These are phyloP conservation scores for Geoglossum cookeanum DNA, from an alignment of 2,329 filamentous ascomycete species.

Conservation along the genomic window DNA sequence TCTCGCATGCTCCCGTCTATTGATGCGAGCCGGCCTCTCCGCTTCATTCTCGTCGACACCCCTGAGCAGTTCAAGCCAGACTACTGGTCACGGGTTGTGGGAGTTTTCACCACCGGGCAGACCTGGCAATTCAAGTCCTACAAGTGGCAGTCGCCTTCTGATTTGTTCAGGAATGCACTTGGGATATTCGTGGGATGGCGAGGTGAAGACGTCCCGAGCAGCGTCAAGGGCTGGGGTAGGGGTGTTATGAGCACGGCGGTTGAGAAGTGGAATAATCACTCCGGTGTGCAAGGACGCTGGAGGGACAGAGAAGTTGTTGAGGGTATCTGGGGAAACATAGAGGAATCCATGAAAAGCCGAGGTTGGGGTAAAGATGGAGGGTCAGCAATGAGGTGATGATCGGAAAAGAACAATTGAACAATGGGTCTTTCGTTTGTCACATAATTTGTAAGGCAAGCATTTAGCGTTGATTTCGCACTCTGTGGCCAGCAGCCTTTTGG, in stretches of 20 bases:
- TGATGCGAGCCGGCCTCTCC: constrained; percentile 52
- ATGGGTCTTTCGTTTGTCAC: no score
- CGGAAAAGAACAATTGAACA: background rate
- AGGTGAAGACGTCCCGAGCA: constrained; percentile 59
- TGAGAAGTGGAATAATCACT: constrained; percentile 56
- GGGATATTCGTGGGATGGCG: constrained; percentile 86
- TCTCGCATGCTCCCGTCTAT: constrained; percentile 54
- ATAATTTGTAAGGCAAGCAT: no score
- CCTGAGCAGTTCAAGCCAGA: constrained; percentile 93
- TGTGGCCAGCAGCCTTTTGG: no score
- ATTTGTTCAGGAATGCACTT: constrained; percentile 74
- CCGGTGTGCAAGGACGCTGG: constrained; percentile 39
- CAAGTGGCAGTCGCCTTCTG: constrained; percentile 78
- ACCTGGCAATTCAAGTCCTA: constrained; percentile 98
- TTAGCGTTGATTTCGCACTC: no score
- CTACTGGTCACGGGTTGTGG: constrained; percentile 90
- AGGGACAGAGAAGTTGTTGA: constrained; percentile 86
- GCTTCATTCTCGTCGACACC: constrained; percentile 89
- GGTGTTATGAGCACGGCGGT: constrained; percentile 61
- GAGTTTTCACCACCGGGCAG: constrained; percentile 93
- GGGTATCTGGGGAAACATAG: constrained; percentile 75
- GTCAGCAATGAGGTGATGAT: constrained; percentile 30
- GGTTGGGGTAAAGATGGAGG: constrained; percentile 64
- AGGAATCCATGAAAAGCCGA: constrained; percentile 67
- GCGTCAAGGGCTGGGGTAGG: constrained; percentile 68